Conservation (phyloP, 2,329 filamentous ascomycete species). For the Aureobasidium leucospermi region DNA sequence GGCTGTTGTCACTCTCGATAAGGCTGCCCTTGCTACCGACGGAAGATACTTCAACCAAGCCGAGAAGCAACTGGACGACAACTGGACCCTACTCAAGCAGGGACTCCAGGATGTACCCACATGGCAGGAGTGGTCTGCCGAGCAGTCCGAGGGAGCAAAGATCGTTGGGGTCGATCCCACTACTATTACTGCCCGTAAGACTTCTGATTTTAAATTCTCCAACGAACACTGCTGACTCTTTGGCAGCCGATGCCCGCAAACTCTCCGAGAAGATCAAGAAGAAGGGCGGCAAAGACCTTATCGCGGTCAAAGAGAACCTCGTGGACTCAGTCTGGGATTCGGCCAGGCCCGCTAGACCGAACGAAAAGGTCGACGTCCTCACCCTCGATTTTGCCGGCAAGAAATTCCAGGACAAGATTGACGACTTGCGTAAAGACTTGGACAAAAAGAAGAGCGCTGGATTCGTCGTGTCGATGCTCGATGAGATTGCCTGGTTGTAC, state of each 20-base stretch:
- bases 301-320: constrained; percentile 72
- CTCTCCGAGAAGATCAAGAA: constrained; percentile 81
- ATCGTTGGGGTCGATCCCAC: constrained; percentile 85
- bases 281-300: constrained; percentile 69
- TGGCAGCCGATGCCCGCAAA: constrained; percentile 55
- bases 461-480: constrained; percentile 88
- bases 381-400: constrained; percentile 72
- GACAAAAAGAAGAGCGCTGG: constrained; percentile 82
- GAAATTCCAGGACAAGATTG: constrained; percentile 71
- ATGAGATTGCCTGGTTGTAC: constrained; percentile 98
- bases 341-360: constrained; percentile 65
- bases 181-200: constrained; percentile 59
- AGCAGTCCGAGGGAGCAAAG: constrained; percentile 80
- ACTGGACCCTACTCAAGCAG: constrained; percentile 89
- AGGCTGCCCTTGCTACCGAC: constrained; percentile 87
- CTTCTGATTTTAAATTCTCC: constrained; percentile 30
- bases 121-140: constrained; percentile 91
- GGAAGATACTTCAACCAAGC: constrained; percentile 98
- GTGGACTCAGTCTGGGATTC: constrained; percentile 85
- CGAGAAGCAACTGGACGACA: constrained; percentile 76
- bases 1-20: constrained; percentile 76
- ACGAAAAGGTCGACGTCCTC: constrained; percentile 67
- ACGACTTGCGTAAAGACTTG: constrained; percentile 81
- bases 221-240: constrained; percentile 30
- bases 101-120: constrained; percentile 90